These are phyloP conservation scores for Paulownia fortunei DNA, from an alignment of 257 asterid genomes.

Conservation along the genomic window DNA sequence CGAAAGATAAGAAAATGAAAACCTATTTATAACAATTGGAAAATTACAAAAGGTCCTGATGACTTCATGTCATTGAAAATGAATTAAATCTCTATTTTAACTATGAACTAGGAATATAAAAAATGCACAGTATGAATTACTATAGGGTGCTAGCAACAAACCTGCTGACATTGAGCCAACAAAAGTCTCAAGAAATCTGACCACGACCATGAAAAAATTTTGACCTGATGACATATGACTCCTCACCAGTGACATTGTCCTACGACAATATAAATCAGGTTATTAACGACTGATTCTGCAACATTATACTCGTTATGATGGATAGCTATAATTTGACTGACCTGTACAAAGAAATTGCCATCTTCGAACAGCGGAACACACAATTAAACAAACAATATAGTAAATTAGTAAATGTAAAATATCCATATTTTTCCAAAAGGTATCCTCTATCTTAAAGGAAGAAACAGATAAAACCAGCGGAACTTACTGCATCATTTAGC, in stretches of 20 bases:
- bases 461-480: constrained; percentile 27
- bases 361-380: constrained; percentile 66
- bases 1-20: neutral
- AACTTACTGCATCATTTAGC: constrained; percentile 96
- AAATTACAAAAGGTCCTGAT: constrained; percentile 4
- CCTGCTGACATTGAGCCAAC: constrained; percentile 98
- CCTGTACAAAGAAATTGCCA: constrained; percentile 99
- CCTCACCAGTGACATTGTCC: constrained; percentile 97
- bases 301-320: constrained; percentile 32
- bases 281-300: constrained; percentile 31
- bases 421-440: constrained; percentile 20
- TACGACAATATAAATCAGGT: constrained; percentile 39
- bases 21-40: neutral
- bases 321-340: constrained; percentile 45
- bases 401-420: constrained; percentile 26
- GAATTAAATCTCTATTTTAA: constrained; percentile 14
- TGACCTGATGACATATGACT: constrained; percentile 81
- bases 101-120: constrained; percentile 13
- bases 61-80: neutral
- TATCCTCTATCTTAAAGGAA: constrained; percentile 27
- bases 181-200: constrained; percentile 96
- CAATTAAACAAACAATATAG: constrained; percentile 41
- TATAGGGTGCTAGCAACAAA: constrained; percentile 42
- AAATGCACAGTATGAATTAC: constrained; percentile 22
- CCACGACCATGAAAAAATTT: constrained; percentile 78